A percentile compares a stretch with the other conserved stretches of the same genome.
Conservation (phyloP, 306 rosid genomes). For the Vigna unguiculata region DNA sequence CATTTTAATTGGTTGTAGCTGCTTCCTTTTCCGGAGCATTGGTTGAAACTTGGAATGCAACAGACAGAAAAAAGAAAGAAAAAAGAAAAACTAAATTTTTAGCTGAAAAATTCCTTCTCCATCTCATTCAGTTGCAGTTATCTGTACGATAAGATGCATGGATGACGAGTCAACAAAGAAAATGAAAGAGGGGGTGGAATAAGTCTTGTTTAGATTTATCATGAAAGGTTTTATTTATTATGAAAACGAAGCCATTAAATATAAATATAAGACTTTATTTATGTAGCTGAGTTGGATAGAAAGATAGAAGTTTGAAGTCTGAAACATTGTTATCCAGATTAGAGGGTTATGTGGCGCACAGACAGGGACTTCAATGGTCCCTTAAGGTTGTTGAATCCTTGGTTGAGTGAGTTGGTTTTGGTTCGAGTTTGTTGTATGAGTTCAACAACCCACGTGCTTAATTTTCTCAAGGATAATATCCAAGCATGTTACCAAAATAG, state of each 20-base stretch:
- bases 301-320: constrained; percentile 9
- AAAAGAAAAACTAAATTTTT: not conserved
- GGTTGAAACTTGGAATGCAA: not conserved
- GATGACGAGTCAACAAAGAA: not conserved
- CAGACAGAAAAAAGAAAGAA: not conserved
- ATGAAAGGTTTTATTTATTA: too few relatives aligned
- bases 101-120: not conserved
- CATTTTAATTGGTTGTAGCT: too few relatives aligned
- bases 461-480: not conserved
- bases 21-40: not conserved
- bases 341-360: not conserved
- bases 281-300: not conserved
- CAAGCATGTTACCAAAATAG: not conserved
- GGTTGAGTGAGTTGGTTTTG: constrained; percentile 3
- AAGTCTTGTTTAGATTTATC: not conserved
- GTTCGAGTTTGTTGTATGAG: not conserved
- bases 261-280: not conserved
- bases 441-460: constrained; percentile 6
- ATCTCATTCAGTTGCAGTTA: not conserved
- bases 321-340: constrained; percentile 1
- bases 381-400: constrained; percentile 2
- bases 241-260: not conserved
- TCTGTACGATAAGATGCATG: not conserved
- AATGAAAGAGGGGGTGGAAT: not conserved
- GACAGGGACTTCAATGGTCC: not conserved